Base-by-base conservation (phyloP, 2,329 filamentous ascomycete genomes). In the Cladophialophora chaetospira region DNA sequence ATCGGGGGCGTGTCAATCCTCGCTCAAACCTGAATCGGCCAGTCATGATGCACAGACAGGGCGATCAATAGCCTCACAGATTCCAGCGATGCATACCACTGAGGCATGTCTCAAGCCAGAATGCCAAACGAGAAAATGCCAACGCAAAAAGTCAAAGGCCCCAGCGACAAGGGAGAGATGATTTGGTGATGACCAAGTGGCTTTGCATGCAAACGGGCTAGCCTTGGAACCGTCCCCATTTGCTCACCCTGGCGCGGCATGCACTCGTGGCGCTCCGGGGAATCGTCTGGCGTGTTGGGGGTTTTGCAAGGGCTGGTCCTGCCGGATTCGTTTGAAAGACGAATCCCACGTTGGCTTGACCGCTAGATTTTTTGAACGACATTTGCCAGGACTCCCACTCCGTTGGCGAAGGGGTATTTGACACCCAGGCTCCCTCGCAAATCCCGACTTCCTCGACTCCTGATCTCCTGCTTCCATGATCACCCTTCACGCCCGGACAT, bases 291-390 rank as follows among this genome's bases (percentile, higher is more conserved):
- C 52, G 51, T 38, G 35, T 51, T 50, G 35, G 29, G 55, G 51
- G 58, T 44, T 44, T 44, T 26, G 28, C 11, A 49, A 17, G 43
- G 29, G 45, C 38, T 38, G 42, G 38, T 51, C 36, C 50, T 28
- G 50, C 53, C 56, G 60, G 60, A 46, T 57, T 62, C 49, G 54
- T 55, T 60, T 60, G 57, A 60, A 62, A 62, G 56, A 51, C 43
- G 57, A 58, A 60, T 62, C 60, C 60, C 60, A 62, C 60, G 60
- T 62, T 54, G 54, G 51, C 60, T 62, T 62, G 53, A 62, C 60
- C 60, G 60, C 60, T 40, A 62, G 50, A 61, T 55, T 58, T 56
- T 40, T 58, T 45, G 55, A 44, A 53, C 21, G 29, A 54, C 43
- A 48, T 43, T 52, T 46, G 42, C 42, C 46, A 21, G 29, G 45